Evolutionary conservation across 1,284 basidiomycete genomes (phyloP).

Genomic region (Sphaerobolus stellatus): DNA sequence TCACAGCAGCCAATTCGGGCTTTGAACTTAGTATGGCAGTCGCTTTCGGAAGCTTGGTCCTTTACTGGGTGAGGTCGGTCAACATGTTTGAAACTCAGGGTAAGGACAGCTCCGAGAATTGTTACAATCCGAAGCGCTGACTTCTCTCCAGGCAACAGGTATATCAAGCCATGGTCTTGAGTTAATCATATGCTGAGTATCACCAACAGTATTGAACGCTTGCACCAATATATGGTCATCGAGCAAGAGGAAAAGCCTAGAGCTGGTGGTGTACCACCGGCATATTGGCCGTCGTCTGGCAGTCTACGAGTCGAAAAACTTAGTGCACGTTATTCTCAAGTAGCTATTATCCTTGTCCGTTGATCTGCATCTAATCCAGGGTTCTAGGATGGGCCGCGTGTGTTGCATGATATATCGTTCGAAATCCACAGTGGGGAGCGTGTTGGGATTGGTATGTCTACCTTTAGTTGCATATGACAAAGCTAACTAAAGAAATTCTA

Average conservation of each 20-base stretch:
- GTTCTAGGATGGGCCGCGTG: slow-evolving; percentile 40
- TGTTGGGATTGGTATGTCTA: slow-evolving; percentile 44
- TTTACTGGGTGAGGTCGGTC: background rate
- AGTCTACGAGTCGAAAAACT: slow-evolving; percentile 33
- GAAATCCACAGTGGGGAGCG: slow-evolving; percentile 49
- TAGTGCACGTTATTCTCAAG: slow-evolving; percentile 14
- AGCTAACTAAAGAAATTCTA: slow-evolving; percentile 20
- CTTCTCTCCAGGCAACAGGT: background rate
- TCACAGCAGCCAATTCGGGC: background rate
- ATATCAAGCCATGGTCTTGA: background rate
- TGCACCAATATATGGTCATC: slow-evolving; percentile 43
- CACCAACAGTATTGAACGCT: slow-evolving; percentile 33
- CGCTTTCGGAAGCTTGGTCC: background rate
- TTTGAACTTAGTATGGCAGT: background rate
- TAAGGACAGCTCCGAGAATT: background rate
- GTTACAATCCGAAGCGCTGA: background rate
- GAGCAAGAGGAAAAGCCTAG: slow-evolving; percentile 36
- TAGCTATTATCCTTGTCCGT: background rate
- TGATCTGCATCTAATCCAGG: background rate
- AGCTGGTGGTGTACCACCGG: slow-evolving; percentile 34
- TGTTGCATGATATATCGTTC: slow-evolving; percentile 49
- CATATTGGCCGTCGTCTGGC: slow-evolving; percentile 44
- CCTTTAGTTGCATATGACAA: background rate
- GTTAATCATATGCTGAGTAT: background rate
- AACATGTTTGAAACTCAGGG: background rate